Conservation (phyloP, 345 rosid species). For the Luvunga scandens region DNA sequence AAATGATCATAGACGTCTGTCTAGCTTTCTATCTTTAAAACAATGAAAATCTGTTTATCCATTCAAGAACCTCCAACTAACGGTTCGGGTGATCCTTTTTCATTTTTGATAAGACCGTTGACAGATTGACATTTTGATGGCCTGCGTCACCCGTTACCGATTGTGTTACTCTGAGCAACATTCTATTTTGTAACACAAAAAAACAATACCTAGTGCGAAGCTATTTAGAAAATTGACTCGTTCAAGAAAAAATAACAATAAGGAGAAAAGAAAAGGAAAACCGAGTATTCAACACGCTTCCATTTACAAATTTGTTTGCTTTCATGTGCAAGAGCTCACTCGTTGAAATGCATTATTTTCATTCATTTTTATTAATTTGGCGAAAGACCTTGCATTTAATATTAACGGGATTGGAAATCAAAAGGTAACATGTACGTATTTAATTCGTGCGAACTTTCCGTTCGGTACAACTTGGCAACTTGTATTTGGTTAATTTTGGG, state of each 20-base stretch:
- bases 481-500: neutral
- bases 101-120: no score
- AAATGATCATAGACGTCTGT: no score
- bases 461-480: neutral
- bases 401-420: no score
- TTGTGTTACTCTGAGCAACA: neutral
- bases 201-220: neutral
- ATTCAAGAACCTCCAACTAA: no score
- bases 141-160: neutral
- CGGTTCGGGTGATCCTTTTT: no score
- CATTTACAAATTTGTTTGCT: neutral
- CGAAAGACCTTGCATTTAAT: neutral
- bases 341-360: neutral
- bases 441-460: neutral
- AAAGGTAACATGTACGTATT: no score
- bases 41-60: no score
- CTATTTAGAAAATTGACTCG: neutral
- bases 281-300: neutral
- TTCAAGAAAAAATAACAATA: neutral
- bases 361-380: neutral
- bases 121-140: neutral
- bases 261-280: no score
- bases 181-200: neutral
- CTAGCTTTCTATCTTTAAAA: no score
- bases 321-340: conserved; percentile 1